Percentiles rank a stretch among this genome's conserved stretches.
Evolutionary conservation across 768 basidiomycete species (phyloP).

Genomic region (Rhizopogon sp.): DNA sequence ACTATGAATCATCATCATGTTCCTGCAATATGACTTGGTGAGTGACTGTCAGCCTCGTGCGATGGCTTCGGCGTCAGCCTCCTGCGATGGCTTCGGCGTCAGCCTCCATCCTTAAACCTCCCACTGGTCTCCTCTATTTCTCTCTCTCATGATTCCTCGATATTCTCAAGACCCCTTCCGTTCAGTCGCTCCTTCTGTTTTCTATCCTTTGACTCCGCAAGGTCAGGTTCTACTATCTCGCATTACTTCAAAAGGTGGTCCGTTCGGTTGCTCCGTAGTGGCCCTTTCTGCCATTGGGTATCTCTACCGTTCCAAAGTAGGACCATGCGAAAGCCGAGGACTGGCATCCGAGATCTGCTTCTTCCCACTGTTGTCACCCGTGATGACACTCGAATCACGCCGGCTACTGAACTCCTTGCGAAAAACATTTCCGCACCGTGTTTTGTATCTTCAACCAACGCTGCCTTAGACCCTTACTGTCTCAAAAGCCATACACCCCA

Average conservation of each 20-base stretch:
- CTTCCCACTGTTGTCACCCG: not conserved
- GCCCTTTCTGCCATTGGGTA: not conserved
- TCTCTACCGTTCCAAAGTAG: not conserved
- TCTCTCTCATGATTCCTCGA: not conserved
- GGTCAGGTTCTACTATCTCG: not conserved
- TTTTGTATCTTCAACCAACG: constrained; percentile 3
- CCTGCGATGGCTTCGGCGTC: not conserved
- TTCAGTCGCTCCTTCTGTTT: not conserved
- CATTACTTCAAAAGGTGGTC: not conserved
- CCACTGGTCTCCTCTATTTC: too few relatives aligned
- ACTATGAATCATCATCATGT: not conserved
- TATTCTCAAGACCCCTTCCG: not conserved
- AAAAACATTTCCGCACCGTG: not conserved
- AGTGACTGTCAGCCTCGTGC: not conserved
- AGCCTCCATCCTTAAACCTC: not conserved
- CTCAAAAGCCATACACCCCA: not conserved
- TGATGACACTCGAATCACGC: not conserved
- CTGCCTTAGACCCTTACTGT: constrained; percentile 3
- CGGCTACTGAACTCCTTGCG: not conserved
- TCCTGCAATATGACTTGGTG: not conserved
- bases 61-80: not conserved
- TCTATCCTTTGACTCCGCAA: not conserved
- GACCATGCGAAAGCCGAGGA: not conserved
- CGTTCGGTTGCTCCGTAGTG: not conserved
- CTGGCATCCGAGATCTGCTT: not conserved